Base-by-base conservation (phyloP, 192 early-diverging fungal species). In the Glomus cerebriforme region DNA sequence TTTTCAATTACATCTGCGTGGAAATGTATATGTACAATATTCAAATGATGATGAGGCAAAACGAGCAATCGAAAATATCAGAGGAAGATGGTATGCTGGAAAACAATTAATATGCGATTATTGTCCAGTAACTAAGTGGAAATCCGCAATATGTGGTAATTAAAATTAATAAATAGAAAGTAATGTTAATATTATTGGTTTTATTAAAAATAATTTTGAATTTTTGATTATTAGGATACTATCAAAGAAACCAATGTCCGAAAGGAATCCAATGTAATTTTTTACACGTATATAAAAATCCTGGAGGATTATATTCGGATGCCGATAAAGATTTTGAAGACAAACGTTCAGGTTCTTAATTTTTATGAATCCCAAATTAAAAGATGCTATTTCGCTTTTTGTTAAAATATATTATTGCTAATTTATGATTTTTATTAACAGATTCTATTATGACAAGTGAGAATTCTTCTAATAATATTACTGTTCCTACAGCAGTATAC, bases 11-110 rank as follows among this genome's bases (percentile, higher is more conserved):
- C 85, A 86, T 65, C 74, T 86, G 9, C 82, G 86, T 35, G 86
- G 86, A 43, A 86, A 86, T 54, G 85, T 86, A 5, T 86, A 86
- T 69, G 72, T 86, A 27, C 85, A 86, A 60, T 86, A 87, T 70
- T 37, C 59, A 43, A 87, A 79, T 7, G 84, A 87, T 39, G 68
- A 73, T 43, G 81, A 84, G 72, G 76, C 86, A 24, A 73, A 80
- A 34, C 26, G 43, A 24, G 86, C 86, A 26, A 19, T 86, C 26
- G 49, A 75, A 47, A 59, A 59, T 34, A 83, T 86, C 27, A 79
- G 79, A 47, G 81, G 83, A 19, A 70, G 86, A 54, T 86, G 80
- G 79, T 86, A 82, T 68, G 86, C 74, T 19, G 86, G 86, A 0
- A 76, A 81, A 47, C 83, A 76, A 37, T 74, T 86, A n/a, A 58